phyloP scores from a whole-genome alignment of 768 basidiomycete genomes.

The Dendrothele bispora region DNA sequence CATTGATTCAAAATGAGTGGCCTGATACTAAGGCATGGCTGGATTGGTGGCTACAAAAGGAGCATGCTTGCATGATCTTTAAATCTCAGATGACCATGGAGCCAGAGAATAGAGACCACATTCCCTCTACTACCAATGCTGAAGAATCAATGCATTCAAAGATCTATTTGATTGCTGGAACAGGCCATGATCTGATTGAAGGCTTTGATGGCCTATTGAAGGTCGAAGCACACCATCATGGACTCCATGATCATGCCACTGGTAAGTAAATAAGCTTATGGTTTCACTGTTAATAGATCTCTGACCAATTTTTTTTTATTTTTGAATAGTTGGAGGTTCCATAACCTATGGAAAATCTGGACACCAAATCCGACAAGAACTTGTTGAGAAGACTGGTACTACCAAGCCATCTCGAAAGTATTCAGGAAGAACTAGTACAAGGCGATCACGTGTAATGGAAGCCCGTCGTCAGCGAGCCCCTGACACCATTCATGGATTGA shows the following conservation, averaged over 20 bases:
- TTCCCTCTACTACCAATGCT: slow-evolving; percentile 20
- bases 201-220: slow-evolving; percentile 10
- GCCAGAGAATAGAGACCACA: slow-evolving; percentile 7
- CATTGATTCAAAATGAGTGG: slow-evolving; percentile 1
- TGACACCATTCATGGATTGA: too few relatives aligned
- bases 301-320: not conserved
- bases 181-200: slow-evolving; percentile 14
- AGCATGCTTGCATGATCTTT: slow-evolving; percentile 22
- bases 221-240: not conserved
- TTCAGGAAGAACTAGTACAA: too few relatives aligned
- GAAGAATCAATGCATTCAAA: slow-evolving; percentile 23
- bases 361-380: not conserved
- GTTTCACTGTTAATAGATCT: too few relatives aligned
- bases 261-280: too few relatives aligned
- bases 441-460: too few relatives aligned
- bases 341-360: not conserved
- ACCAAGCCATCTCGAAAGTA: too few relatives aligned
- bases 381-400: too few relatives aligned
- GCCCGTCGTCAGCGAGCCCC: too few relatives aligned
- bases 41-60: slow-evolving; percentile 19
- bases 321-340: not conserved
- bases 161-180: slow-evolving; percentile 20
- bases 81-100: slow-evolving; percentile 13
- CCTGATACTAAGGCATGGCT: slow-evolving; percentile 15
- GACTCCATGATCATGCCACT: not conserved